These are phyloP conservation scores for Pseudozyma sp. DNA, from an alignment of 1,284 basidiomycete genomes.

Conservation along the genomic window DNA sequence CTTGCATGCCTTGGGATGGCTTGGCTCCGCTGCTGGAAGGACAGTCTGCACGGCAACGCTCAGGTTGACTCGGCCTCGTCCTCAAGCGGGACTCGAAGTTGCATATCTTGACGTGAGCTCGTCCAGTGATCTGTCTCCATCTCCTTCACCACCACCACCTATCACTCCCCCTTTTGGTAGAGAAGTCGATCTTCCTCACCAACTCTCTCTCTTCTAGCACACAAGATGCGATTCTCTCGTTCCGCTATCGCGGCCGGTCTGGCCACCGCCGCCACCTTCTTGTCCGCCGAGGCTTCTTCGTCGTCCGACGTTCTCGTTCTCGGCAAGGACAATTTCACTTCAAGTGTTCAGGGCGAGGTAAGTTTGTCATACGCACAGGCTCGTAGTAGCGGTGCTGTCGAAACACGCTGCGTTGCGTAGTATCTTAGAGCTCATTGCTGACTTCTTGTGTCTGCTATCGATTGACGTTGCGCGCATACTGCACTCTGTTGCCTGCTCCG, in stretches of 20 bases:
- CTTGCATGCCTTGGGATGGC: too few relatives aligned
- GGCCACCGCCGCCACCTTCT: slow-evolving; percentile 55
- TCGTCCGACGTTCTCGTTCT: slow-evolving; percentile 85
- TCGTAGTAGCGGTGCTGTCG: neutral
- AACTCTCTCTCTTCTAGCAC: neutral
- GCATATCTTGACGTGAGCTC: slow-evolving; percentile 7
- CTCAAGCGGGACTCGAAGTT: neutral
- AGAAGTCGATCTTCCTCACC: slow-evolving; percentile 16
- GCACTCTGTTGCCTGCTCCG: too few relatives aligned
- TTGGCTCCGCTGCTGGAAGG: neutral
- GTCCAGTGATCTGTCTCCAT: neutral
- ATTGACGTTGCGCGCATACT: neutral
- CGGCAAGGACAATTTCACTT: slow-evolving; percentile 79
- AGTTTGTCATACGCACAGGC: slow-evolving; percentile 1
- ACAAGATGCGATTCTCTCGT: slow-evolving; percentile 52
- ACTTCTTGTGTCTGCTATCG: neutral
- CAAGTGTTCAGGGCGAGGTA: slow-evolving; percentile 75
- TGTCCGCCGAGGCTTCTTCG: slow-evolving; percentile 73
- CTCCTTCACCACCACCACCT: slow-evolving; percentile 7
- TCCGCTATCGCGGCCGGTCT: slow-evolving; percentile 53
- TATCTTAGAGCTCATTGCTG: neutral
- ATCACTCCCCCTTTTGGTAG: slow-evolving; percentile 12
- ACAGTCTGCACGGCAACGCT: neutral
- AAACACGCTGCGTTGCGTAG: neutral
- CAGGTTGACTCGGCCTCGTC: neutral